These are phyloP conservation scores for Ustulina deusta DNA, from an alignment of 2,329 filamentous ascomycete species.

Conservation along the genomic window DNA sequence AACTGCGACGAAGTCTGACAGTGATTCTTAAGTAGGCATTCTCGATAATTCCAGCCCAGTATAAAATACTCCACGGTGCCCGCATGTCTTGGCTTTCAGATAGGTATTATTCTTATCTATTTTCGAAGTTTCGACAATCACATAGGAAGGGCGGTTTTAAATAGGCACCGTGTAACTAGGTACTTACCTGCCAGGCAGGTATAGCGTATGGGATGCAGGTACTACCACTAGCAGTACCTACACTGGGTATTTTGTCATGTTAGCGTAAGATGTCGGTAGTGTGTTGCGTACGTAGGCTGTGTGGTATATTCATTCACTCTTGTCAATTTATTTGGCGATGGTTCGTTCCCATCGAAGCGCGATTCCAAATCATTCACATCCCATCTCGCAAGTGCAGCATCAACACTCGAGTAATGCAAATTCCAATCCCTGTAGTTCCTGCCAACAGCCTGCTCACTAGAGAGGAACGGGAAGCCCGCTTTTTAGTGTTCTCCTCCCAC, in stretches of 20 bases:
- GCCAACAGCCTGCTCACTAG: slow-evolving; percentile 13
- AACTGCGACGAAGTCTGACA: not conserved
- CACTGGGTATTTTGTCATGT: slow-evolving; percentile 21
- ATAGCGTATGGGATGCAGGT: not conserved
- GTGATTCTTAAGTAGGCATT: too few species aligned
- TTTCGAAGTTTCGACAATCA: slow-evolving; percentile 5
- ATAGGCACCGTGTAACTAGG: not conserved
- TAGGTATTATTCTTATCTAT: not conserved
- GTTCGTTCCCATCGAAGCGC: too few species aligned
- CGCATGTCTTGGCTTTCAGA: slow-evolving; percentile 15
- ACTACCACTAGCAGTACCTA: too few species aligned
- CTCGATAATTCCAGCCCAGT: not conserved
- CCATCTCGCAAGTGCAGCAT: slow-evolving; percentile 10
- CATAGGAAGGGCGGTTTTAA: slow-evolving; percentile 15
- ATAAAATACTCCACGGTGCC: not conserved
- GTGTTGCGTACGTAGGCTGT: slow-evolving; percentile 15
- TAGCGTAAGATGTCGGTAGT: not conserved
- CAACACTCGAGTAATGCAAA: slow-evolving; percentile 27
- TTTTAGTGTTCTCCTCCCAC: too few species aligned
- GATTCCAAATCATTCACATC: slow-evolving; percentile 33
- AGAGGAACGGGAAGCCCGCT: slow-evolving; percentile 26
- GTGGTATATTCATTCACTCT: not conserved
- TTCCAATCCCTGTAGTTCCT: slow-evolving; percentile 26
- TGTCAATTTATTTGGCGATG: slow-evolving; percentile 16
- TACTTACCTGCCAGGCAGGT: not conserved